Percentiles rank a stretch among this genome's conserved stretches.
These are phyloP conservation scores for Puccinia horiana DNA, from an alignment of 1,284 basidiomycete genomes.

Conservation along the genomic window DNA sequence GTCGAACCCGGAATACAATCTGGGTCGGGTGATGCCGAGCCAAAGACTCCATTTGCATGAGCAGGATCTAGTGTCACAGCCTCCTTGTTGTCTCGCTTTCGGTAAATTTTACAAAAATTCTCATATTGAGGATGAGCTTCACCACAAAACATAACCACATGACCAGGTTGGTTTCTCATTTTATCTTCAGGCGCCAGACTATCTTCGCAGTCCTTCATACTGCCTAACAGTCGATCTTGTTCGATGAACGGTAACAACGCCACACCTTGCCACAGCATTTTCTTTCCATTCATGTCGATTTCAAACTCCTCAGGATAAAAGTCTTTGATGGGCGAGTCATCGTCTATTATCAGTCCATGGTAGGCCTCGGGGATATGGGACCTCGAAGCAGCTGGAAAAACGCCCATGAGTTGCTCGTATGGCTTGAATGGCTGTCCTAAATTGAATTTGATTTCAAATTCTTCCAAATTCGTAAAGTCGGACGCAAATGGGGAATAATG, in stretches of 20 bases:
- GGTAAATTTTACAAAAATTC: constrained; percentile 82
- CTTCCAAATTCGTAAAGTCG: constrained; percentile 80
- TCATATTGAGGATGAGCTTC: constrained; percentile 83
- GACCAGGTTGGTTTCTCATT: constrained; percentile 80
- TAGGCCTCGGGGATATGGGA: constrained; percentile 82
- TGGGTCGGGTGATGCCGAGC: constrained; percentile 77
- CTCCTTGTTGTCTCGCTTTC: constrained; percentile 76
- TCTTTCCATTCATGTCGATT: constrained; percentile 99
- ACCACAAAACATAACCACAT: constrained; percentile 79
- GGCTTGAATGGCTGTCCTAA: constrained; percentile 88
- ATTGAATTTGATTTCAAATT: constrained; percentile 77
- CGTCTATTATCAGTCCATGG: constrained; percentile 83
- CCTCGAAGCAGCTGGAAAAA: constrained; percentile 91
- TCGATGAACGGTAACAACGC: constrained; percentile 96
- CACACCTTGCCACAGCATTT: constrained; percentile 99
- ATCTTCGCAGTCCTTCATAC: constrained; percentile 75
- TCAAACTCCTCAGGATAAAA: constrained; percentile 92
- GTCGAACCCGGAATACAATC: constrained; percentile 88
- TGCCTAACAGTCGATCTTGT: constrained; percentile 74
- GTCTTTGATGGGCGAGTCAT: constrained; percentile 88
- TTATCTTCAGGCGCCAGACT: constrained; percentile 78
- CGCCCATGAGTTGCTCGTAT: constrained; percentile 96
- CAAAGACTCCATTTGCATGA: constrained; percentile 76
- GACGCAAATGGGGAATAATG: constrained; percentile 98
- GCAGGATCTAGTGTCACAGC: constrained; percentile 67